Conservation (phyloP, 1,284 basidiomycete species). For the Fistulina hepatica region DNA sequence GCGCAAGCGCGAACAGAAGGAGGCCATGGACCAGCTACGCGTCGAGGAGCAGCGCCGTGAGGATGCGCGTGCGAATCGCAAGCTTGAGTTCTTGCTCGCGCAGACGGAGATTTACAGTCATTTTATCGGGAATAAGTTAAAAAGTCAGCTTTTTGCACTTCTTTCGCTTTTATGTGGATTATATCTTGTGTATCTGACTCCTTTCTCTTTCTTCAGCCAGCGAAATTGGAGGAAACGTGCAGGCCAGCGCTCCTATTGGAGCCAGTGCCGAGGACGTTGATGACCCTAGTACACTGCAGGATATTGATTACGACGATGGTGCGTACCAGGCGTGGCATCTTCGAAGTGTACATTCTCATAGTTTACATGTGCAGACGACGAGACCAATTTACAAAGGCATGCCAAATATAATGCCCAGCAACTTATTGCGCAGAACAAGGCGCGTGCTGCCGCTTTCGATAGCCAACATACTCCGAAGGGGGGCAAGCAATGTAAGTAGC, state of each 20-base stretch:
- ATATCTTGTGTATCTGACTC: too few relatives aligned
- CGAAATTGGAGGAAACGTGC: conserved; percentile 75
- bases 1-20: conserved; percentile 90
- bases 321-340: conserved; percentile 16
- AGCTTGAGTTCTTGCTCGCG: conserved; percentile 98
- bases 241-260: conserved; percentile 26
- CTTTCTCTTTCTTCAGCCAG: conserved; percentile 42
- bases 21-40: conserved; percentile 82
- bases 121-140: conserved; percentile 98
- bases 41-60: conserved; percentile 96
- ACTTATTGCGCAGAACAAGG: conserved; percentile 73
- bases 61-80: conserved; percentile 88
- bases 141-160: conserved; percentile 50
- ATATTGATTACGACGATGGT: conserved; percentile 95
- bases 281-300: conserved; percentile 46
- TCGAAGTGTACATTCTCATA: not conserved
- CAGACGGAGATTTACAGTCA: conserved; percentile 99
- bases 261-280: too few relatives aligned
- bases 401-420: conserved; percentile 87
- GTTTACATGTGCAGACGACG: conserved; percentile 54
- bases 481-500: not conserved
- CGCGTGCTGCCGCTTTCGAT: conserved; percentile 83
- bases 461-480: conserved; percentile 30
- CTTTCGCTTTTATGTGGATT: conserved; percentile 6
- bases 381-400: conserved; percentile 82